These are phyloP conservation scores for Chrysoporthe cubensis DNA, from an alignment of 2,329 filamentous ascomycete genomes.

Conservation along the genomic window DNA sequence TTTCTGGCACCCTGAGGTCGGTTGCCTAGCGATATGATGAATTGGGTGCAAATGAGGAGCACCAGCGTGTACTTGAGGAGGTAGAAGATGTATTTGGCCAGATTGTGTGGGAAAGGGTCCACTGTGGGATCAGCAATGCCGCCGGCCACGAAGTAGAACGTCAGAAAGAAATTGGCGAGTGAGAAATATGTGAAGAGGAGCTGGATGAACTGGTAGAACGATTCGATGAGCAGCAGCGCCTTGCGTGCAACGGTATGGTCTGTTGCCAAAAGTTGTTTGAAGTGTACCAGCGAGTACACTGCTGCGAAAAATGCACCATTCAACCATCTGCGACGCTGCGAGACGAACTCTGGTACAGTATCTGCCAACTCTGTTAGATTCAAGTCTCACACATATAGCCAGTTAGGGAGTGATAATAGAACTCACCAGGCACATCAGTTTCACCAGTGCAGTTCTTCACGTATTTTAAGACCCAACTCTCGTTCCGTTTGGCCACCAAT, in stretches of 20 bases:
- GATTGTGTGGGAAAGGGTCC: constrained; percentile 89
- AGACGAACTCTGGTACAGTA: constrained; percentile 93
- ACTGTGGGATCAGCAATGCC: constrained; percentile 77
- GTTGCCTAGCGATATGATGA: constrained; percentile 95
- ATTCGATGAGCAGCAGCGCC: constrained; percentile 90
- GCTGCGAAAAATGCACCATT: constrained; percentile 99
- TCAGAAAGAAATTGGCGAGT: constrained; percentile 97
- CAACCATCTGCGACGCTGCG: constrained; percentile 92
- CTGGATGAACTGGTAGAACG: constrained; percentile 91
- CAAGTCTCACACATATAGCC: background rate
- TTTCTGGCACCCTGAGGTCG: constrained; percentile 92
- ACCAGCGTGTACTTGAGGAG: constrained; percentile 84
- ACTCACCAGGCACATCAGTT: constrained; percentile 87
- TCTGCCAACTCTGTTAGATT: constrained; percentile 57
- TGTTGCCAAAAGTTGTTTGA: constrained; percentile 87
- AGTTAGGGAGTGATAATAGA: constrained; percentile 13
- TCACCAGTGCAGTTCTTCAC: constrained; percentile 96
- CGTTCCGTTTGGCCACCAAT: constrained; percentile 89
- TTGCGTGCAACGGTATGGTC: constrained; percentile 92
- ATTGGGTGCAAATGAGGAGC: constrained; percentile 89
- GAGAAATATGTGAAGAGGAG: constrained; percentile 98
- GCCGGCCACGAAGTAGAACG: constrained; percentile 96
- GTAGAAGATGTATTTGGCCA: constrained; percentile 84
- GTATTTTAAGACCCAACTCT: constrained; percentile 97
- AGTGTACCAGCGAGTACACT: constrained; percentile 95